These are phyloP conservation scores for Viola pubescens DNA, from an alignment of 441 rosid species.

Conservation along the genomic window DNA sequence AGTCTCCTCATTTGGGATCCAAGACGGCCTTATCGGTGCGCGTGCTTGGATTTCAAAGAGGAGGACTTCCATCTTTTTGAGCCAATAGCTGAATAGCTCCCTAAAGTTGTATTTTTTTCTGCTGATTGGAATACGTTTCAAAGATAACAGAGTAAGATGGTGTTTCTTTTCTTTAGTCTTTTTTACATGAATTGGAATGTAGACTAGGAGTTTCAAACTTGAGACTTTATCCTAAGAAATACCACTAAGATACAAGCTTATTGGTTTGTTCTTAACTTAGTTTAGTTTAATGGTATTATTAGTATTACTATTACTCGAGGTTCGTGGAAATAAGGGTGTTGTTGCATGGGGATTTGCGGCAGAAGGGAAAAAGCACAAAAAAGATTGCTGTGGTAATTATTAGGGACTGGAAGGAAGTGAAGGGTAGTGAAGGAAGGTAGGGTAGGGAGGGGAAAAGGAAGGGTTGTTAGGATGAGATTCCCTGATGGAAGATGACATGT, in stretches of 20 bases:
- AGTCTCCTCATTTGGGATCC: too few species aligned
- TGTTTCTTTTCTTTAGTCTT: too few species aligned
- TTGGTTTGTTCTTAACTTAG: slow-evolving; percentile 2
- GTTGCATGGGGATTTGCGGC: slow-evolving; percentile 34
- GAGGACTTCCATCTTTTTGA: too few species aligned
- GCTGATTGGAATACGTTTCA: too few species aligned
- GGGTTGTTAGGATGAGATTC: slow-evolving; percentile 48
- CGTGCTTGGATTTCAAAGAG: too few species aligned
- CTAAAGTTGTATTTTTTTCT: too few species aligned
- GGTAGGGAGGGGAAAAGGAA: slow-evolving; percentile 23
- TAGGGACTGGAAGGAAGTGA: slow-evolving; percentile 29
- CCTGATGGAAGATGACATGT: slow-evolving; percentile 42
- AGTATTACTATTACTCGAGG: slow-evolving; percentile 12
- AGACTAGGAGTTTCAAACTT: too few species aligned
- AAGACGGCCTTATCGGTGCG: too few species aligned
- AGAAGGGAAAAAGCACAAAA: slow-evolving; percentile 23
- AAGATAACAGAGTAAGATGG: too few species aligned
- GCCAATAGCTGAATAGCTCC: too few species aligned
- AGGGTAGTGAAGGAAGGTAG: slow-evolving; percentile 7
- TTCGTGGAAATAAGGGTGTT: slow-evolving; percentile 20
- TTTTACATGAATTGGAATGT: too few species aligned
- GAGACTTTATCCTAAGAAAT: too few species aligned
- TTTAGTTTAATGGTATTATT: slow-evolving; percentile 3
- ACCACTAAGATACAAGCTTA: background rate
- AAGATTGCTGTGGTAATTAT: slow-evolving; percentile 37